Percentiles rank a stretch among this genome's conserved stretches.
These are phyloP conservation scores for Bruguiera hainesii DNA, from an alignment of 441 rosid species.

Conservation along the genomic window DNA sequence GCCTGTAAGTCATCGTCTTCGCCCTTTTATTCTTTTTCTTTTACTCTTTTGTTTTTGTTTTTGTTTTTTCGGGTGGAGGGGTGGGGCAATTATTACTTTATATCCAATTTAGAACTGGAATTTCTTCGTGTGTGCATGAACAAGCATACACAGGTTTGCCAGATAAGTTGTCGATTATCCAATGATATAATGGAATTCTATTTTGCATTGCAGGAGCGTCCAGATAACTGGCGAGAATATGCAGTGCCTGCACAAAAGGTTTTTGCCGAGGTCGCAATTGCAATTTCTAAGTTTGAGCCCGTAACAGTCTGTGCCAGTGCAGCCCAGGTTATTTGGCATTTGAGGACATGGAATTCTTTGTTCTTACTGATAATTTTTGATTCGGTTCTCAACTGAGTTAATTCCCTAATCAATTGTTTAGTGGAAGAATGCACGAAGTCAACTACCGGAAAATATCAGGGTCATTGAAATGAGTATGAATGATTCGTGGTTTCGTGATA, in stretches of 20 bases:
- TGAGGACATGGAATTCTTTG: slow-evolving; percentile 5
- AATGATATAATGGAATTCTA: background rate
- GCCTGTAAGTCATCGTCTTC: slow-evolving; percentile 56
- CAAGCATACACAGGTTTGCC: background rate
- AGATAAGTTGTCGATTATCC: background rate
- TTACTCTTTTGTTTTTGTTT: background rate
- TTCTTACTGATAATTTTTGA: background rate
- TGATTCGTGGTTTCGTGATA: slow-evolving; percentile 94
- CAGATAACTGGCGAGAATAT: slow-evolving; percentile 83
- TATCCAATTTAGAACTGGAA: too few relatives aligned
- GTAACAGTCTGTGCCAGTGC: slow-evolving; percentile 85
- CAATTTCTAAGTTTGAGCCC: slow-evolving; percentile 71
- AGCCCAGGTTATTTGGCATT: slow-evolving; percentile 54
- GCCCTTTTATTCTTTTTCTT: background rate
- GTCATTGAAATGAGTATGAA: slow-evolving; percentile 92
- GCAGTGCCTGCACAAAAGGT: slow-evolving; percentile 57
- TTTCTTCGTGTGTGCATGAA: background rate
- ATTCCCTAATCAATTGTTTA: slow-evolving; percentile 23
- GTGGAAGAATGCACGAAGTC: slow-evolving; percentile 85
- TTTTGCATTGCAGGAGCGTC: slow-evolving; percentile 59
- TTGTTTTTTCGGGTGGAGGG: background rate
- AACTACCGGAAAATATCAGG: slow-evolving; percentile 65
- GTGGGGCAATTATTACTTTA: background rate
- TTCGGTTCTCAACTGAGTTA: slow-evolving; percentile 8
- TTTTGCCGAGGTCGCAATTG: slow-evolving; percentile 67